Percentiles rank a stretch among this genome's conserved stretches.
Evolutionary conservation across 2,329 filamentous ascomycete genomes (phyloP).

Genomic region (Coleophoma eucalyptorum): DNA sequence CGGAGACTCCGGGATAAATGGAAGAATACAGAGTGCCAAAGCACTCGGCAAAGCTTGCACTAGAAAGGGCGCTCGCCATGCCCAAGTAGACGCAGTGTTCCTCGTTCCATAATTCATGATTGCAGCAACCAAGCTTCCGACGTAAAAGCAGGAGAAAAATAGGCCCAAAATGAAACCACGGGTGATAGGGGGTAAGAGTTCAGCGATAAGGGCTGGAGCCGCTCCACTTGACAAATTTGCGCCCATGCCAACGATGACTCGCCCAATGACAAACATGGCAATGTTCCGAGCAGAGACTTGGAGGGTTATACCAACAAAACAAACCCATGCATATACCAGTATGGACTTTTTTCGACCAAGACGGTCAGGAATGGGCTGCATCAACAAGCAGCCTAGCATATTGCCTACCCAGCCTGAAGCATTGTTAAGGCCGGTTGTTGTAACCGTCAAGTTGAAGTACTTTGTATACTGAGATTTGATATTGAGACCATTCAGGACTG

Average conservation of each 20-base stretch:
- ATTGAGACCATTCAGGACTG: neutral
- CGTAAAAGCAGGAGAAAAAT: neutral
- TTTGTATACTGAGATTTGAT: neutral
- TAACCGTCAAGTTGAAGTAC: neutral
- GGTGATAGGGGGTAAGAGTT: neutral
- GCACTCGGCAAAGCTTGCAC: neutral
- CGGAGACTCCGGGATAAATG: constrained; percentile 1
- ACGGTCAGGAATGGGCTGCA: neutral
- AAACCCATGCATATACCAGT: neutral
- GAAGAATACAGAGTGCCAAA: neutral
- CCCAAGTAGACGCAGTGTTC: neutral
- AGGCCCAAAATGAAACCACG: neutral
- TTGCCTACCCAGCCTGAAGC: neutral
- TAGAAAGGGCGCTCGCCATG: neutral
- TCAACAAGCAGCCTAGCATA: neutral
- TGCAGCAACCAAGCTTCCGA: neutral
- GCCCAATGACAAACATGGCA: neutral
- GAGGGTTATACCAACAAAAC: neutral
- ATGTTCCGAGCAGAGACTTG: neutral
- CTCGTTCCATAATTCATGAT: neutral
- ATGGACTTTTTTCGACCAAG: neutral
- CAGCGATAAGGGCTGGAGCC: neutral
- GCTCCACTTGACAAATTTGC: neutral
- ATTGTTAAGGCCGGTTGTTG: neutral
- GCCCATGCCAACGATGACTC: neutral